A percentile compares a stretch with the other conserved stretches of the same genome.
phyloP scores from a whole-genome alignment of 2,329 filamentous ascomycete genomes.

The Alternaria conjuncta region DNA sequence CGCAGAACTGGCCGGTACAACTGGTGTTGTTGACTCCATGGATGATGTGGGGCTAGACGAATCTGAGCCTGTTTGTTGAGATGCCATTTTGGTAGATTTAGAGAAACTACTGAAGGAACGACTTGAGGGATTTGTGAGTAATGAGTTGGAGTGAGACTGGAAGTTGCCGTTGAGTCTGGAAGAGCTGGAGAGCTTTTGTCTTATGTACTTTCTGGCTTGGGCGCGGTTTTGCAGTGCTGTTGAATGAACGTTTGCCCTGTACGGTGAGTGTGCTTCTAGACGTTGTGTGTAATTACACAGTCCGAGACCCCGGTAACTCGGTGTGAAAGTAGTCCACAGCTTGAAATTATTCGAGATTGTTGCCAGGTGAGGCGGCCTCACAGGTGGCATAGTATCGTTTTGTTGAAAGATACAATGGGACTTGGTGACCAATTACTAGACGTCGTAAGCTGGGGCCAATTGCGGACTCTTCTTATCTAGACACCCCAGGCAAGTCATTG shows the following conservation, averaged over 20 bases:
- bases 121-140: background rate
- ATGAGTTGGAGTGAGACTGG: background rate
- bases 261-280: background rate
- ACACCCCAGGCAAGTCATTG: background rate
- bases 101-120: background rate
- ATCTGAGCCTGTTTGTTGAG: background rate
- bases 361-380: background rate
- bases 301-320: background rate
- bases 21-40: background rate
- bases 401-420: background rate
- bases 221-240: background rate
- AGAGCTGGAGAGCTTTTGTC: background rate
- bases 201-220: background rate
- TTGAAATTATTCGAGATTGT: background rate
- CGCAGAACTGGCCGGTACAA: constrained; percentile 10
- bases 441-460: background rate
- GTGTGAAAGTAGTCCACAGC: background rate
- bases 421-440: background rate
- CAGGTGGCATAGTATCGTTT: background rate
- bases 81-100: background rate
- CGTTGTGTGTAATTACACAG: background rate
- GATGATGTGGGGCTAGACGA: background rate
- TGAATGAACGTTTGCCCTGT: background rate
- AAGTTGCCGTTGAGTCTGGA: background rate
- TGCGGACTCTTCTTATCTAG: background rate